Conservation (phyloP, 2,329 filamentous ascomycete species). For the Alternaria brassicae region DNA sequence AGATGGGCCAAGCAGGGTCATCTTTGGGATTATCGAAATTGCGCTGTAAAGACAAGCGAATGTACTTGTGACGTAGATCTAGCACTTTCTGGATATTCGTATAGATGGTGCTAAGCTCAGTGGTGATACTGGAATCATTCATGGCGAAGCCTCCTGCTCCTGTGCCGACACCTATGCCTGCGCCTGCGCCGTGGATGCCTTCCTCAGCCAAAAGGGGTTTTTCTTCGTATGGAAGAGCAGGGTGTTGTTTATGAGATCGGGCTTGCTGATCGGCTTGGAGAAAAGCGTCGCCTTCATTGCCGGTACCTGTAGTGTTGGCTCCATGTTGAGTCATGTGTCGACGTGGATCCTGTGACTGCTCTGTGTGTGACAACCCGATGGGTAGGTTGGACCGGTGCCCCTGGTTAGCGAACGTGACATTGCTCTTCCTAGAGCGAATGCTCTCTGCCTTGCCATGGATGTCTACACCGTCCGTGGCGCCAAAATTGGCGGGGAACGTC, state of each 20-base stretch:
- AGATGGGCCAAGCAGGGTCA: slow-evolving; percentile 81
- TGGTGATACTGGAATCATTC: slow-evolving; percentile 79
- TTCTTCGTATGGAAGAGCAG: slow-evolving; percentile 61
- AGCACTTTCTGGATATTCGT: slow-evolving; percentile 89
- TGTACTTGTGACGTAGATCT: slow-evolving; percentile 87
- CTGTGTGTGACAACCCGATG: slow-evolving; percentile 39
- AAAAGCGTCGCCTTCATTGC: slow-evolving; percentile 38
- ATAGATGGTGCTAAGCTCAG: slow-evolving; percentile 86
- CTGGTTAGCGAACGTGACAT: slow-evolving; percentile 39
- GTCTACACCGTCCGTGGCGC: slow-evolving; percentile 45
- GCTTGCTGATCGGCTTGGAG: slow-evolving; percentile 58
- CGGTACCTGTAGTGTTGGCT: slow-evolving; percentile 18
- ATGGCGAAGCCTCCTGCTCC: slow-evolving; percentile 70
- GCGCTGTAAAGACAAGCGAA: slow-evolving; percentile 81
- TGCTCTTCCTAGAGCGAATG: slow-evolving; percentile 53
- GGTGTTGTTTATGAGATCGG: slow-evolving; percentile 59
- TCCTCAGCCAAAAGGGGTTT: slow-evolving; percentile 63
- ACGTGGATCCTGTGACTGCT: slow-evolving; percentile 39
- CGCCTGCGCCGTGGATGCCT: slow-evolving; percentile 65
- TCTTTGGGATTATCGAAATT: slow-evolving; percentile 88
- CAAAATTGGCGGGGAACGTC: slow-evolving; percentile 53
- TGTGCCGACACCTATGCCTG: slow-evolving; percentile 67
- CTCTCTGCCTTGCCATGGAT: slow-evolving; percentile 51
- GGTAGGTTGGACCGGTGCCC: slow-evolving; percentile 36
- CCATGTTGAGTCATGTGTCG: slow-evolving; percentile 26